Evolutionary conservation across 2,329 filamentous ascomycete species (phyloP).

Genomic region (Epichloe sibirici): DNA sequence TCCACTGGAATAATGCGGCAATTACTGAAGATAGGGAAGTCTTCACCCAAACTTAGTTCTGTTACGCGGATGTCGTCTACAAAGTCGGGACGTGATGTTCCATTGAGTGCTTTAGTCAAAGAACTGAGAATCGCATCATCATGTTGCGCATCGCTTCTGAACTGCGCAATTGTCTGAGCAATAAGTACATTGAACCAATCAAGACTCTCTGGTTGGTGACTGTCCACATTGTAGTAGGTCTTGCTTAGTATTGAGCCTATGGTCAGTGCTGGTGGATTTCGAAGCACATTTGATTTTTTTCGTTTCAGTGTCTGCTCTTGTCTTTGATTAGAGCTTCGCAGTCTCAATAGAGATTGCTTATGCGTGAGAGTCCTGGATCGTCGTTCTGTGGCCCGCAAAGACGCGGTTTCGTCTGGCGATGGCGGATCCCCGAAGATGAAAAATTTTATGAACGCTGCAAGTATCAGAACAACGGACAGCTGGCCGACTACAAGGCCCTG

Average conservation of each 20-base stretch:
- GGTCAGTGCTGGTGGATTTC: constrained; percentile 62
- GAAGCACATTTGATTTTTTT: constrained; percentile 63
- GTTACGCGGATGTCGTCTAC: constrained; percentile 89
- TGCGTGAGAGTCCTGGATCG: constrained; percentile 64
- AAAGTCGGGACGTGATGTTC: constrained; percentile 77
- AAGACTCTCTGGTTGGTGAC: constrained; percentile 88
- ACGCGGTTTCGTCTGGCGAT: constrained; percentile 67
- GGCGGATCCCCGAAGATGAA: constrained; percentile 97
- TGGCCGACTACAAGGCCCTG: constrained; percentile 90
- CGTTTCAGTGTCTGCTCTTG: constrained; percentile 38
- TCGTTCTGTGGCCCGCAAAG: constrained; percentile 62
- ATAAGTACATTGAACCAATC: constrained; percentile 99
- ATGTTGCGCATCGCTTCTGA: constrained; percentile 81
- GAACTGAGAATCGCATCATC: constrained; percentile 82
- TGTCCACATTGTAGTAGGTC: constrained; percentile 93
- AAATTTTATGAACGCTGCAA: constrained; percentile 97
- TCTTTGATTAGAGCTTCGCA: constrained; percentile 34
- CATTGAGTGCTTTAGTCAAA: constrained; percentile 75
- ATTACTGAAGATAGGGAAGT: constrained; percentile 98
- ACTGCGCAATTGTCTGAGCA: constrained; percentile 91
- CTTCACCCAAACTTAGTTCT: constrained; percentile 86
- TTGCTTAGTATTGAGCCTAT: constrained; percentile 92
- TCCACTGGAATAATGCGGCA: constrained; percentile 88
- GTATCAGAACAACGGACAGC: constrained; percentile 77
- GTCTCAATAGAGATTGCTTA: constrained; percentile 57